phyloP scores from a whole-genome alignment of 331 rosid species.

The Malus hybrid region DNA sequence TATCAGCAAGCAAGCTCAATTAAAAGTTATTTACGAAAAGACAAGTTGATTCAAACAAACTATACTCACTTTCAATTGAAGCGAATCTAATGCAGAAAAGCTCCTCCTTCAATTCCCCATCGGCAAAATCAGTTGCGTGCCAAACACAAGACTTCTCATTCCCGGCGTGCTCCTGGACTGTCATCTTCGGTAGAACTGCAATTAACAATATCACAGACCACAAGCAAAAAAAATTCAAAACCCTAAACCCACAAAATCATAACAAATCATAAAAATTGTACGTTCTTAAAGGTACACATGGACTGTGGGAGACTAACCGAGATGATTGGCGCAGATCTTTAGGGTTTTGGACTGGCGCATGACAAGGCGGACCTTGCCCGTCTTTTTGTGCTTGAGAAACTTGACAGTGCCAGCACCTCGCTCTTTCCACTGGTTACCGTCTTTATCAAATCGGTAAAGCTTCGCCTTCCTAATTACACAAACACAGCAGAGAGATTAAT shows the following conservation, averaged over 20 bases:
- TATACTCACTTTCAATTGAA: constrained; percentile 75
- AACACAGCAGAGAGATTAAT: neutral
- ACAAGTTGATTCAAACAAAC: too few relatives aligned
- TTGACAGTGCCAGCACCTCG: constrained; percentile 90
- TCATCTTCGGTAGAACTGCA: constrained; percentile 69
- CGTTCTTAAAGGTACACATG: neutral
- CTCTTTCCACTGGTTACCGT: constrained; percentile 97
- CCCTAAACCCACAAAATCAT: neutral
- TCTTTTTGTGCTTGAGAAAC: constrained; percentile 65
- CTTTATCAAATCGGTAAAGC: constrained; percentile 87
- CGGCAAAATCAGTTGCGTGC: constrained; percentile 94
- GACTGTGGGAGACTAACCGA: constrained; percentile 33
- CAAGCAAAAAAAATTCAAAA: neutral
- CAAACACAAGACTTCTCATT: constrained; percentile 92
- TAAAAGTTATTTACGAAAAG: too few relatives aligned
- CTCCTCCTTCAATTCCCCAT: constrained; percentile 93
- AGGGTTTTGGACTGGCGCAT: constrained; percentile 98
- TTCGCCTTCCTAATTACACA: constrained; percentile 50
- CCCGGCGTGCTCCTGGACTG: constrained; percentile 91
- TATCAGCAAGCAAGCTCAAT: too few relatives aligned
- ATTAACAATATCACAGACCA: neutral
- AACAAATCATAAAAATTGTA: neutral
- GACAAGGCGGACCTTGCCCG: constrained; percentile 84
- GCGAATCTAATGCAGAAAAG: constrained; percentile 94
- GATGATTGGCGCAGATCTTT: constrained; percentile 99